Conservation (phyloP, 139 green algal genomes). For the Chlamydomonas sphaeroides region DNA sequence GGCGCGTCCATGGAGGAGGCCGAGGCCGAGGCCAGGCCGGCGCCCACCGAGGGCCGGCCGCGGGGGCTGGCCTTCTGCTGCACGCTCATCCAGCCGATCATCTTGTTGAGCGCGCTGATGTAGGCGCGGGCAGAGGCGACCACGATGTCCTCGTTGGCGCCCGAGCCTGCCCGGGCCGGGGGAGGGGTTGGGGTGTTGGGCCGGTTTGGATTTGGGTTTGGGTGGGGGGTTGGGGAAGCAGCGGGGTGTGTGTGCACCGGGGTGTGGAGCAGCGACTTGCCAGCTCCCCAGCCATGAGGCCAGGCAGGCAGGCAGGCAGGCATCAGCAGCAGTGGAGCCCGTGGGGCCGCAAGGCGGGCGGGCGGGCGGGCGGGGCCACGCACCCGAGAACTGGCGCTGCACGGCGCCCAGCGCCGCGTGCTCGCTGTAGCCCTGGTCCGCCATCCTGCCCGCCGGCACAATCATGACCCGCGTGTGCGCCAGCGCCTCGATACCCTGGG, state of each 20-base stretch:
- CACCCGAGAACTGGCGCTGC: constrained; percentile 75
- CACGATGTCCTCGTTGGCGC: constrained; percentile 95
- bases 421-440: constrained; percentile 59
- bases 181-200: no score
- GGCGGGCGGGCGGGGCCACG: no score
- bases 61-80: not conserved
- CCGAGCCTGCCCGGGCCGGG: constrained; percentile 65
- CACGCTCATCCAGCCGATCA: constrained; percentile 82
- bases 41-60: not conserved
- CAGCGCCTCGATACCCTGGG: constrained; percentile 94
- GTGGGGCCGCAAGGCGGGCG: no score
- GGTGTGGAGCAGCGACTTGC: no score
- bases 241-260: no score
- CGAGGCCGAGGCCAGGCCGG: not conserved
- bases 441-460: constrained; percentile 62
- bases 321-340: no score
- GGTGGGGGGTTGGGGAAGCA: no score
- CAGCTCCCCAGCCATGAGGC: no score
- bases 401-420: constrained; percentile 61
- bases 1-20: not conserved
- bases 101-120: constrained; percentile 95
- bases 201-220: no score
- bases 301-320: no score
- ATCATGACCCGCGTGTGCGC: constrained; percentile 89
- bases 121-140: constrained; percentile 92